These are phyloP conservation scores for Lasiosphaeria ovina DNA, from an alignment of 495 filamentous ascomycete genomes.

Conservation along the genomic window DNA sequence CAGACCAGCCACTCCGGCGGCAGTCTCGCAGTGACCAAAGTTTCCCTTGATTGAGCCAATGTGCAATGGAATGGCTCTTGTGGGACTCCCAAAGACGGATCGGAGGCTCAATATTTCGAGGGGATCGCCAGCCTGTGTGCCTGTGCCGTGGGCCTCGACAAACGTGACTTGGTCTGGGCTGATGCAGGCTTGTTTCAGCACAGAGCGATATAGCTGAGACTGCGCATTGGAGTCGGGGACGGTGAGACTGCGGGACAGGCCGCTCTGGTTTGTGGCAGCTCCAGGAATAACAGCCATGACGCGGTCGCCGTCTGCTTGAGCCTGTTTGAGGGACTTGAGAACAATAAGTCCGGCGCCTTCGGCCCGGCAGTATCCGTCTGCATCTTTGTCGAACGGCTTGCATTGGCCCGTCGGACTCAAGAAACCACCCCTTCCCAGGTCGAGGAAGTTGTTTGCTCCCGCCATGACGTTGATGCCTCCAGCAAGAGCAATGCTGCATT, in stretches of 20 bases:
- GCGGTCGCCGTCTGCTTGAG: conserved; percentile 47
- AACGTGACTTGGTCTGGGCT: conserved; percentile 61
- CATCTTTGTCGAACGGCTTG: conserved; percentile 23
- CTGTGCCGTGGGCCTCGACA: conserved; percentile 75
- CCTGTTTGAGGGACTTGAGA: conserved; percentile 52
- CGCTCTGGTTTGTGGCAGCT: conserved; percentile 52
- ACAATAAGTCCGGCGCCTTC: conserved; percentile 36
- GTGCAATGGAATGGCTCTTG: conserved; percentile 52
- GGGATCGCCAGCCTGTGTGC: conserved; percentile 67
- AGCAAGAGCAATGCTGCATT: conserved; percentile 59
- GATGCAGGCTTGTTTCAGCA: conserved; percentile 56
- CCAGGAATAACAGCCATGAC: conserved; percentile 53
- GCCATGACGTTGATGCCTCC: conserved; percentile 67
- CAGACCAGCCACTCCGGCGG: conserved; percentile 66
- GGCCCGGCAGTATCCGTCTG: conserved; percentile 51
- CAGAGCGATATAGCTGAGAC: conserved; percentile 53
- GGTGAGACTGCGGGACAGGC: conserved; percentile 61
- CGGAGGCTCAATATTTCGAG: conserved; percentile 63
- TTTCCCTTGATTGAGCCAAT: conserved; percentile 75
- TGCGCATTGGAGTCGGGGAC: conserved; percentile 61
- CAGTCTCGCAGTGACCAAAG: conserved; percentile 73
- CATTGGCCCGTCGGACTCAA: conserved; percentile 26
- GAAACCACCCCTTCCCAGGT: conserved; percentile 42
- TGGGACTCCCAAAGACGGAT: conserved; percentile 51
- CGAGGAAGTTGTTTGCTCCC: conserved; percentile 69